These are phyloP conservation scores for Stephanodiscus triporus DNA, from an alignment of 108 stramenopile genomes.

Conservation along the genomic window DNA sequence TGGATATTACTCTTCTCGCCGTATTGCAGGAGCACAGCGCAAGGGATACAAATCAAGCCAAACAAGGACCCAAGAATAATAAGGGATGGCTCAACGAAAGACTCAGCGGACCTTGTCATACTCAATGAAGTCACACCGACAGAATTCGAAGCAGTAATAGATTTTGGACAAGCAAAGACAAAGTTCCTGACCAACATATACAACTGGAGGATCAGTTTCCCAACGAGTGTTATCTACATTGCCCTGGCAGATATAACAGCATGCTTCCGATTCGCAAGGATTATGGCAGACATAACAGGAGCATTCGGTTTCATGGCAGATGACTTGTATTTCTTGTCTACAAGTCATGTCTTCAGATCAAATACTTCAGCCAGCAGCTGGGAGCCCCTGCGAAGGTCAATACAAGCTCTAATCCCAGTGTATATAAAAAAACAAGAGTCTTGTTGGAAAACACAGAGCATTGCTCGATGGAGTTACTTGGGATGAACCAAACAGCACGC, in stretches of 20 bases:
- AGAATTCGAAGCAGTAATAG: neutral
- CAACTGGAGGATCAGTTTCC: neutral
- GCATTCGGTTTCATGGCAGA: constrained; percentile 6
- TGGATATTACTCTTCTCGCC: neutral
- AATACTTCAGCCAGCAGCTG: neutral
- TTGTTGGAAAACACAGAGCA: neutral
- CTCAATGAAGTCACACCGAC: constrained; percentile 1
- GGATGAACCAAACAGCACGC: no score
- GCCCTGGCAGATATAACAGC: constrained; percentile 10
- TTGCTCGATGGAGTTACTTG: no score
- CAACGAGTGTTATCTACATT: neutral
- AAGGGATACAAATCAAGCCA: neutral
- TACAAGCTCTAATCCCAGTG: neutral
- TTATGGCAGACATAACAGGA: neutral
- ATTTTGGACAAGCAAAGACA: neutral
- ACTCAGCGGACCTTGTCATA: neutral
- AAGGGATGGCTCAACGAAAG: neutral
- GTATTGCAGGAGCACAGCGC: neutral
- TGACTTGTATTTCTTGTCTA: neutral
- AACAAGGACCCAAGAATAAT: neutral
- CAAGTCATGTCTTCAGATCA: constrained; percentile 4
- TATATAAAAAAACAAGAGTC: neutral
- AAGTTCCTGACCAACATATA: neutral
- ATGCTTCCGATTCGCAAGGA: neutral
- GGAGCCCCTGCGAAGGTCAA: constrained; percentile 10